A percentile compares a stretch with the other conserved stretches of the same genome.
These are phyloP conservation scores for Gamsiella multidivaricata DNA, from an alignment of 192 early-diverging fungal genomes.

Conservation along the genomic window DNA sequence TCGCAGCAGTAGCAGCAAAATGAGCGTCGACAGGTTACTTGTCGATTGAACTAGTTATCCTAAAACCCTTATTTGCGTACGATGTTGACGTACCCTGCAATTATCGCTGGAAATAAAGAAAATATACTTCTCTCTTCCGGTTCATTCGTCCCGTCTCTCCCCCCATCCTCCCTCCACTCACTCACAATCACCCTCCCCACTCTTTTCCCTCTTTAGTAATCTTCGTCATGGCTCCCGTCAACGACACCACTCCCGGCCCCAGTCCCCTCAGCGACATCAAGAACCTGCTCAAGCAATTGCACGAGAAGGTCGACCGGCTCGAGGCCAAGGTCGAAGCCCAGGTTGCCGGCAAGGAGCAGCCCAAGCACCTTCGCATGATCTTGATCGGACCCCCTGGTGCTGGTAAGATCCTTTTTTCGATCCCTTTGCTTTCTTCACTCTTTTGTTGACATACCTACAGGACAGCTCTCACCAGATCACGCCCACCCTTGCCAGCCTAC, in stretches of 20 bases:
- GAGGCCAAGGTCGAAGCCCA: constrained; percentile 40
- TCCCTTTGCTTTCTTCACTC: neutral
- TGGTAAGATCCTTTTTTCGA: constrained; percentile 62
- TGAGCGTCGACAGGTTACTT: constrained; percentile 22
- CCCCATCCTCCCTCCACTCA: constrained; percentile 7
- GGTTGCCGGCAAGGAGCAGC: constrained; percentile 34
- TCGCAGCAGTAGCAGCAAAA: constrained; percentile 3
- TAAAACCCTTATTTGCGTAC: too few species aligned
- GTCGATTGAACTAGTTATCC: too few species aligned
- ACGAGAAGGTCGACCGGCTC: constrained; percentile 49
- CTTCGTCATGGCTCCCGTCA: constrained; percentile 38
- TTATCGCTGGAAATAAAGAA: constrained; percentile 11
- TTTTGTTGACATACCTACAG: too few species aligned
- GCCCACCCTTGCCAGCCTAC: too few species aligned
- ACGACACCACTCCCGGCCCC: constrained; percentile 43
- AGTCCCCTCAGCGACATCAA: constrained; percentile 49
- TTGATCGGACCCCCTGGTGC: constrained; percentile 95
- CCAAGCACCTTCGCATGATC: constrained; percentile 73
- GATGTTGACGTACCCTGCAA: too few species aligned
- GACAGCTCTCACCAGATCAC: too few species aligned
- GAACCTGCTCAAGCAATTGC: constrained; percentile 53
- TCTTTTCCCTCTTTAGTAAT: neutral
- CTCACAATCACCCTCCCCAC: constrained; percentile 7
- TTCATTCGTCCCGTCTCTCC: neutral
- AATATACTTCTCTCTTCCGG: neutral